Base-by-base conservation (phyloP, 2,329 filamentous ascomycete genomes). In the Monosporascus ibericus region DNA sequence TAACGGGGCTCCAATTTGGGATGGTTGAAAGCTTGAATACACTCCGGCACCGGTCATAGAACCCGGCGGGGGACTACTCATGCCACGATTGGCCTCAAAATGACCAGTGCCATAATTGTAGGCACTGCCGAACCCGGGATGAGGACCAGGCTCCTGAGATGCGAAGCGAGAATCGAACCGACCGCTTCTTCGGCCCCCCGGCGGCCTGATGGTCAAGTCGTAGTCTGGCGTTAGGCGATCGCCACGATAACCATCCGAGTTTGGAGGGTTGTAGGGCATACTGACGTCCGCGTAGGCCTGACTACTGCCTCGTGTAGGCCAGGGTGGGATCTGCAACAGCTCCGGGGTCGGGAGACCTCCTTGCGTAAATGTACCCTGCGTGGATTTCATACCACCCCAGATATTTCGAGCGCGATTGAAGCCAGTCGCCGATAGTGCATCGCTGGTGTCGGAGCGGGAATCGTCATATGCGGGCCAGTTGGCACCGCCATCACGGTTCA, bases 401-500 rank as follows among this genome's bases (percentile, higher is more conserved):
- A 84, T 80, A 48, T 75, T 76, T 42, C 80, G 76, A 52, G 75
- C 66, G 48, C 80, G 78, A 52, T 74, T 78, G 65, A 81, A 80
- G 5, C 74, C 73, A 39, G 74, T 74, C 22, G 73, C 63, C 17
- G 80, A 77, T 49, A 80, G 58, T 36, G 75, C 67, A 58, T 86
- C 82, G 62, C 77, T 79, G 36, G 75, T 75, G 52, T 85, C 81
- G 11, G 81, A 81, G 49, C 75, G 75, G 59, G 70, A 67, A 63
- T 85, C 82, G 20, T 85, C 82, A 44, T 70, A 70, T 11, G 68
- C 65, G 9, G 72, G 63, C 84, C 84, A 87, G 38, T 72, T 70
- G 55, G 67, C 75, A 46, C 78, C 78, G 18, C 69, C 70, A 15
- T 67, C 64, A 56, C 60, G 59, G 6, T 51, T 55, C 37, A 71